These are phyloP conservation scores for Diaporthe sp. DNA, from an alignment of 2,329 filamentous ascomycete genomes.

Conservation along the genomic window DNA sequence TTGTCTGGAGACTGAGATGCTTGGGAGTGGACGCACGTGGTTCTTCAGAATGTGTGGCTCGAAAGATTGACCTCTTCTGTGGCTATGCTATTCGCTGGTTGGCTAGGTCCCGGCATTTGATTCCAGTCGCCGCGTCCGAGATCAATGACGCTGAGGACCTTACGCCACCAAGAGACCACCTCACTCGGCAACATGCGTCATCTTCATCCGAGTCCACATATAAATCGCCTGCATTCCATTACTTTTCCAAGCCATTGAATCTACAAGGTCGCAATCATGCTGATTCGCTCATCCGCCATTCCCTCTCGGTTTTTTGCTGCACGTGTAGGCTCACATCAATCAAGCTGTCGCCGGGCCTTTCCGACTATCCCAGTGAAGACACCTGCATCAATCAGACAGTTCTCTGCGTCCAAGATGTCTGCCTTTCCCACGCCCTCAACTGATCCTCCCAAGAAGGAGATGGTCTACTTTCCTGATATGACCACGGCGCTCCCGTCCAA, in stretches of 20 bases:
- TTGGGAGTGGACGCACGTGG: background rate
- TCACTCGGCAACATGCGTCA: conserved; percentile 4
- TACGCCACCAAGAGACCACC: background rate
- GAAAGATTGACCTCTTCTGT: background rate
- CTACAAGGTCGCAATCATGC: background rate
- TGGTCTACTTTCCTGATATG: conserved; percentile 73
- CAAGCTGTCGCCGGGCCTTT: too few relatives aligned
- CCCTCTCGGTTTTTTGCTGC: background rate
- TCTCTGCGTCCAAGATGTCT: conserved; percentile 45
- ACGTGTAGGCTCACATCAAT: background rate
- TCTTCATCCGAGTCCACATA: background rate
- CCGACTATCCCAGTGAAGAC: background rate
- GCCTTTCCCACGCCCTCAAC: conserved; percentile 50
- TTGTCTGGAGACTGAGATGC: background rate
- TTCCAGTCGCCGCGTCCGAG: background rate
- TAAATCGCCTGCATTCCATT: background rate
- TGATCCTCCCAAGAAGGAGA: conserved; percentile 63
- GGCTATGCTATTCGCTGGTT: background rate
- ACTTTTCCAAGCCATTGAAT: rapidly evolving
- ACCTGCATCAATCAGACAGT: background rate
- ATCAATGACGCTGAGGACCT: conserved; percentile 16
- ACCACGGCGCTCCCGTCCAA: conserved; percentile 65
- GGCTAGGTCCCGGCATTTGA: background rate
- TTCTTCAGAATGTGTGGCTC: background rate
- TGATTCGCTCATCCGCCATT: background rate